Evolutionary conservation across 768 basidiomycete genomes (phyloP).

Genomic region (Leccinellum albellum): DNA sequence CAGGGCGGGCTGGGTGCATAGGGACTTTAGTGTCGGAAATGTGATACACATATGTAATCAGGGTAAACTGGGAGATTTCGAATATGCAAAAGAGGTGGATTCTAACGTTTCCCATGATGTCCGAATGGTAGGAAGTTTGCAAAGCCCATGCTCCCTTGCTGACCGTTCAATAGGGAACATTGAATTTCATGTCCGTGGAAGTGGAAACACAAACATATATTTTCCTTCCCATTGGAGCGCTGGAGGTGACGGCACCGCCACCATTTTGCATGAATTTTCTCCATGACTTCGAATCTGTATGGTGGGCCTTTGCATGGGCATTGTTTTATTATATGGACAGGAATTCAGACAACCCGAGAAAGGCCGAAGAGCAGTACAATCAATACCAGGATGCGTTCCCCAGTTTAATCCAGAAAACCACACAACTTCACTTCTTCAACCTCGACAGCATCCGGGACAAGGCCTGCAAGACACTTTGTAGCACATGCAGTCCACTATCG

Average conservation of each 20-base stretch:
- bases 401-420: too few species aligned
- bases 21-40: constrained; percentile 4
- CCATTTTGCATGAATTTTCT: neutral
- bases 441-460: too few species aligned
- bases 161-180: neutral
- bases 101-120: neutral
- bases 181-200: neutral
- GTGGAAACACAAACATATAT: neutral
- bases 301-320: neutral
- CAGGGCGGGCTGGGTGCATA: constrained; percentile 4
- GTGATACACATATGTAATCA: neutral
- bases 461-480: too few species aligned
- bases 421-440: too few species aligned
- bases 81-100: constrained; percentile 5
- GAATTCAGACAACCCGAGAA: neutral
- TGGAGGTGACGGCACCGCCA: neutral
- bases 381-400: too few species aligned
- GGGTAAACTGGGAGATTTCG: constrained; percentile 11
- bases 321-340: neutral
- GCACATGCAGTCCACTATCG: too few species aligned
- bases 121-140: constrained; percentile 4
- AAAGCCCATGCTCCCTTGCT: neutral
- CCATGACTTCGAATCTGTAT: neutral
- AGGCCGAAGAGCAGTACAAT: too few species aligned
- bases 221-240: neutral